Percentiles rank a stretch among this genome's conserved stretches.
phyloP scores from a whole-genome alignment of 345 rosid species.

The Camelina laxa region DNA sequence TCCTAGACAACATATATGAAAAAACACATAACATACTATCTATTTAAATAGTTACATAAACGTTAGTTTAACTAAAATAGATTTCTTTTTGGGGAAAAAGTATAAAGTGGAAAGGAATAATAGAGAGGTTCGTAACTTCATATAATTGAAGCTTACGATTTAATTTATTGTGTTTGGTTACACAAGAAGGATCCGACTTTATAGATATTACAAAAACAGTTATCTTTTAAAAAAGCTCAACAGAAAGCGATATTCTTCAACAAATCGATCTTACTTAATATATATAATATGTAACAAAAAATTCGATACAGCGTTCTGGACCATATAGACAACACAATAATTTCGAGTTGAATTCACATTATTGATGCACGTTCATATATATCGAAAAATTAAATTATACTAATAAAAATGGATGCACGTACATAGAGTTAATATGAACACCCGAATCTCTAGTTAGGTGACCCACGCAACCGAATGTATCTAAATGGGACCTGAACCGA shows the following conservation, averaged over 20 bases:
- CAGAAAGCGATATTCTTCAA: conserved; percentile 38
- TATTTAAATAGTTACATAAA: not conserved
- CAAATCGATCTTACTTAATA: conserved; percentile 29
- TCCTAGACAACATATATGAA: conserved; percentile 20
- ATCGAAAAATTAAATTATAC: not conserved
- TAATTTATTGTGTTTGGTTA: conserved; percentile 14
- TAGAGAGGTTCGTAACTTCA: conserved; percentile 32
- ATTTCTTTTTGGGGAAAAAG: not conserved
- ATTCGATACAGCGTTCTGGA: conserved; percentile 34
- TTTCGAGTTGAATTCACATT: conserved; percentile 33
- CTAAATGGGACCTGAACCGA: conserved; percentile 34
- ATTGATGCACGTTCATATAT: conserved; percentile 47
- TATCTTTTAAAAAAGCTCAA: conserved; percentile 9
- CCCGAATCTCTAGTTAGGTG: conserved; percentile 32
- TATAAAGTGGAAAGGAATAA: conserved; percentile 20
- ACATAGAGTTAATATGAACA: conserved; percentile 16
- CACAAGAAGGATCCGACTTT: conserved; percentile 34
- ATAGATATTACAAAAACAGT: conserved; percentile 13
- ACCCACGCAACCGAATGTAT: conserved; percentile 23
- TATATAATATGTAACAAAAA: conserved; percentile 4
- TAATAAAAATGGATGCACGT: conserved; percentile 31
- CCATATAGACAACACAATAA: conserved; percentile 21
- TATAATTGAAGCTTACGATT: conserved; percentile 31
- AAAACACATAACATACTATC: not conserved
- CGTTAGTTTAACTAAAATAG: conserved; percentile 2